Percentiles rank a stretch among this genome's conserved stretches.
These are phyloP conservation scores for Pyricularia sp. DNA, from an alignment of 2,329 filamentous ascomycete species.

Conservation along the genomic window DNA sequence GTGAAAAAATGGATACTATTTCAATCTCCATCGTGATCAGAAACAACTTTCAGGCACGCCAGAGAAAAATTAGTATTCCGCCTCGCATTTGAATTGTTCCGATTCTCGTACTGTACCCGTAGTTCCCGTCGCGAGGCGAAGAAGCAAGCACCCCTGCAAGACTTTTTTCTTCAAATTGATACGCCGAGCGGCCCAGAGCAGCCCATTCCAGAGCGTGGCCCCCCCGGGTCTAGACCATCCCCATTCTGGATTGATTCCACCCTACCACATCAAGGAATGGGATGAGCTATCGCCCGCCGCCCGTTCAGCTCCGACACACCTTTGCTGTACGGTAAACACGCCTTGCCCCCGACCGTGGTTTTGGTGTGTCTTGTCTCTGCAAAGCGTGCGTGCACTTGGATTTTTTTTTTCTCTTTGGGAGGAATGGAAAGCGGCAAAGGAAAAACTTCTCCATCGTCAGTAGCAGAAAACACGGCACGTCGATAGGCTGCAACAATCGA, in stretches of 20 bases:
- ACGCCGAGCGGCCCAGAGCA: background rate
- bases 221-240: background rate
- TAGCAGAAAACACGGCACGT: background rate
- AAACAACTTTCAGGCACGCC: background rate
- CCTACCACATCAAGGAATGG: background rate
- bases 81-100: background rate
- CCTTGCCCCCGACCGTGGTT: background rate
- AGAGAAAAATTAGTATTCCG: background rate
- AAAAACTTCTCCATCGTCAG: background rate
- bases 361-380: background rate
- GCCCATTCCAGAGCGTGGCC: background rate
- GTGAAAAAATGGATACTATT: background rate
- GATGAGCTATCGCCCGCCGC: background rate
- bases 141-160: background rate
- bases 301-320: background rate
- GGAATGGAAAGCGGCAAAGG: background rate
- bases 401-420: background rate
- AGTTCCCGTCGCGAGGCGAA: background rate
- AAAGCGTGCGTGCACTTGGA: background rate
- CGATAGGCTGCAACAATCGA: background rate
- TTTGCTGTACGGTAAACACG: background rate
- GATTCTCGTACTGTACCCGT: background rate
- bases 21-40: background rate
- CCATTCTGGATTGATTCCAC: background rate
- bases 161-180: background rate